Base-by-base conservation (phyloP, 1,139 yeast species). In the Saccharomyces hybrid region DNA sequence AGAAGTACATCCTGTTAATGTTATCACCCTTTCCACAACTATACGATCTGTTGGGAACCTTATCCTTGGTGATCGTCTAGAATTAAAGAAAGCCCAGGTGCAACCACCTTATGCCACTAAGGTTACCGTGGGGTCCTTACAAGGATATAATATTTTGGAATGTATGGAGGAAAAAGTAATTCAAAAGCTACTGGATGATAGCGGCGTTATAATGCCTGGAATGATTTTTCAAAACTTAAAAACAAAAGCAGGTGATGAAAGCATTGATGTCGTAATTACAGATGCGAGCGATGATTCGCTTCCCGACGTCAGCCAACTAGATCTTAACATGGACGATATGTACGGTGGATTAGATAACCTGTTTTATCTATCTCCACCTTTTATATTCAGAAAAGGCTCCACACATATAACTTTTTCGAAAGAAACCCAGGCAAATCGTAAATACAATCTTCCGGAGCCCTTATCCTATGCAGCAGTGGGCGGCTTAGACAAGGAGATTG, bases 31-130 rank as follows among this genome's bases (percentile, higher is more conserved):
- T 1, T 78, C 89, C 1, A 59, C 71, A 0, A 61, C 73, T 4
- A 67, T 82, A 48, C 71, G 95, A 56, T 67, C 72, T 2, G 72
- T 84, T 23, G 78, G 81, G 1, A 87, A 85, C 8, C 64, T 86
- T 4, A 67, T 86, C 6, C 72, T 86, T 9, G 97, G 97, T 29
- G 96, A 89, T 62, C 72, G 96, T 55, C 71, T 88, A 0, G 72
- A 72, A 25, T 61, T 90, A 0, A 65, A 65, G 7, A 83, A 77
- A 61, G 71, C 73, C 32, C 57, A 68, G 1, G 61, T 66, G 2
- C 85, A 82, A 54, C 89, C 89, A 2, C 68, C 70, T 0, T 76
- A 77, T 60, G 84, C 85, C 3, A 57, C 67, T 3, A 58, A 56
- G 20, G 64, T 72, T 2, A 58, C 59, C 0, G 65, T 77, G 5